Base-by-base conservation (phyloP, 2,329 filamentous ascomycete genomes). In the Xylaria sp. region DNA sequence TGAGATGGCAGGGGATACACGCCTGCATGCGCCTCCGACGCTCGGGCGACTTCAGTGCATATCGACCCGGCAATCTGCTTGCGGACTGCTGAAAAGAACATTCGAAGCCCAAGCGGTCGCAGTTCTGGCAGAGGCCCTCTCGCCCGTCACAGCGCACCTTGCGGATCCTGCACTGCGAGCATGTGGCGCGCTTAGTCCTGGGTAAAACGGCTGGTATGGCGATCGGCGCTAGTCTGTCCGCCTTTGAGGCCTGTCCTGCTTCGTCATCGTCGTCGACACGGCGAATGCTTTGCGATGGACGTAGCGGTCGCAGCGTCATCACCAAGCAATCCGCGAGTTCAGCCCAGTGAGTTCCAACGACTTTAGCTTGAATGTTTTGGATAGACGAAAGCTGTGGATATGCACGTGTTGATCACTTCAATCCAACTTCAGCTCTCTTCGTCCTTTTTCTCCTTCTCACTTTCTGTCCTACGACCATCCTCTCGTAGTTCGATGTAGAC, bases 71-170 rank as follows among this genome's bases (percentile, higher is more conserved):
- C 13, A 70, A 53, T 60, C 68, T 67, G 23, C 72, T 69, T 56
- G 74, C 68, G 5, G 72, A 68, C 36, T 76, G 74, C 56, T 74
- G 73, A n/a, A 80, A 78, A 15, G 79, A 80, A 62, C 79, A 80
- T 40, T 75, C 74, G 63, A 80, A 79, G 9, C 74, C 73, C 6
- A 80, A 63, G 31, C 79, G 77, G 48, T 77, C 72, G 65, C 79
- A 80, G 63, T 80, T 80, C 1, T 75, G 71, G 56, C 79, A 80
- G 28, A 74, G 62, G 13, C 74, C 70, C 36, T 71, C 73, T 15
- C 75, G 71, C 23, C 77, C 78, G 60, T 80, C 79, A 60, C 79
- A 80, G 15, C 75, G 75, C 33, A 76, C 75, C 63, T 77, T 77
- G 58, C 76, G 74, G 40, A 75, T 74, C 38, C 76, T 69, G 31